Evolutionary conservation across 148 eudicot genomes (phyloP), one percentile per base, ranked within the genome.

Genomic region (Rhododendron ovatum): DNA sequence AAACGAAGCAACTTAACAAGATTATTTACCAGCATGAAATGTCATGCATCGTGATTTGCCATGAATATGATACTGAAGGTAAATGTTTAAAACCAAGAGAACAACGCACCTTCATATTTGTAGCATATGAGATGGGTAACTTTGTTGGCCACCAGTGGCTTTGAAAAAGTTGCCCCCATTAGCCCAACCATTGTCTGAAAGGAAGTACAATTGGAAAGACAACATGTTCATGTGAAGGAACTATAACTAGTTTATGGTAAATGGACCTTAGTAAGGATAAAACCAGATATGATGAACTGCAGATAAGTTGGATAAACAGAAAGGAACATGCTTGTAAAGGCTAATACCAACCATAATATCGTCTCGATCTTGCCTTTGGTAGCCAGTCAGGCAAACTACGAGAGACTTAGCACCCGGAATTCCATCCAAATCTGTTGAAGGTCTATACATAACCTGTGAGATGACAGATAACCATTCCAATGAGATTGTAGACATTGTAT

Each of bases 101-200:
- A 55, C 57, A 82, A 71, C 90, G 24, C 37, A 94, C 96, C 96
- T 87, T 94, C 96, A 90, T 90, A 92, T 81, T 97, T 97, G 91
- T 94, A 95, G 93, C 99, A 97, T 87, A 97, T 87, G 80, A 97
- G 98, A 91, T 97, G 99, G 87, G 99, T 97, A 82, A 94, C 95
- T 89, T 88, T 93, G 88, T 87, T 88, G 63, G 95, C 95, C 71
- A 89, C 90, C 92, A 97, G 88, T 57, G 98, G 92, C 93, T 97
- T 97, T 76, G 98, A 93, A 86, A 97, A 93, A 26, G 83, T 85
- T 85, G 99, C 98, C 84, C 98, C 98, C 93, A 97, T 94, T 86
- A 93, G 89, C 69, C 82, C 89, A 81, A 93, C 98, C 98, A 93
- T 93, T 61, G 84, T 89, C 99, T 96, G 77, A 24, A 45, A 57